phyloP scores from a whole-genome alignment of 148 eudicot species.

The Cornus florida region DNA sequence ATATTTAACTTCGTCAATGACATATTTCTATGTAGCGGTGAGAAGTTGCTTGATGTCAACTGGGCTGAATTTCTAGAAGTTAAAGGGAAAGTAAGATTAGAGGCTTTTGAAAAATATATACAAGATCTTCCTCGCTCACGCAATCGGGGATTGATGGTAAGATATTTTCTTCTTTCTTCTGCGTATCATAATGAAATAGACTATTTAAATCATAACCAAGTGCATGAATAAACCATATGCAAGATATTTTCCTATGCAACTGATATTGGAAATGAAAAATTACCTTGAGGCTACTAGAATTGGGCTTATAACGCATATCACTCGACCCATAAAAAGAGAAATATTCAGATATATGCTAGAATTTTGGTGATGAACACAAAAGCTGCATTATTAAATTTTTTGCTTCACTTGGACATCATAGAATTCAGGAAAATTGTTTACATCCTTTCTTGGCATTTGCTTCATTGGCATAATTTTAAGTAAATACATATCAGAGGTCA shows the following conservation, averaged over 20 bases:
- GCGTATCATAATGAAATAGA: not conserved
- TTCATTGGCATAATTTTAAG: not conserved
- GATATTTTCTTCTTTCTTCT: slow-evolving; percentile 17
- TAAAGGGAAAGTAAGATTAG: slow-evolving; percentile 78
- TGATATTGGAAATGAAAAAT: not conserved
- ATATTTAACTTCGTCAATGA: slow-evolving; percentile 22
- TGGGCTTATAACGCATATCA: not conserved
- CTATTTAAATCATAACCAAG: not conserved
- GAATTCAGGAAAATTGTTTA: not conserved
- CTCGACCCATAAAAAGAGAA: not conserved
- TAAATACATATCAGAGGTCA: too few relatives aligned
- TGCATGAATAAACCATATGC: slow-evolving; percentile 4
- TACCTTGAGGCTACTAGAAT: not conserved
- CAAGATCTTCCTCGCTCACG: slow-evolving; percentile 90
- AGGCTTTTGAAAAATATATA: slow-evolving; percentile 83
- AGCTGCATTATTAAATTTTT: not conserved
- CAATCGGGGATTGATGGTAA: slow-evolving; percentile 83
- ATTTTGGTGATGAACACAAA: not conserved
- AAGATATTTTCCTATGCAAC: not conserved
- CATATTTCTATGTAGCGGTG: slow-evolving; percentile 68
- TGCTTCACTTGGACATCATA: not conserved
- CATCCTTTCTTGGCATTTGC: not conserved
- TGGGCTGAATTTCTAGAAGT: slow-evolving; percentile 73
- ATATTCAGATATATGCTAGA: not conserved
- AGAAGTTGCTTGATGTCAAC: slow-evolving; percentile 66